phyloP scores from a whole-genome alignment of 768 basidiomycete genomes.

The Pisolithus tinctorius region DNA sequence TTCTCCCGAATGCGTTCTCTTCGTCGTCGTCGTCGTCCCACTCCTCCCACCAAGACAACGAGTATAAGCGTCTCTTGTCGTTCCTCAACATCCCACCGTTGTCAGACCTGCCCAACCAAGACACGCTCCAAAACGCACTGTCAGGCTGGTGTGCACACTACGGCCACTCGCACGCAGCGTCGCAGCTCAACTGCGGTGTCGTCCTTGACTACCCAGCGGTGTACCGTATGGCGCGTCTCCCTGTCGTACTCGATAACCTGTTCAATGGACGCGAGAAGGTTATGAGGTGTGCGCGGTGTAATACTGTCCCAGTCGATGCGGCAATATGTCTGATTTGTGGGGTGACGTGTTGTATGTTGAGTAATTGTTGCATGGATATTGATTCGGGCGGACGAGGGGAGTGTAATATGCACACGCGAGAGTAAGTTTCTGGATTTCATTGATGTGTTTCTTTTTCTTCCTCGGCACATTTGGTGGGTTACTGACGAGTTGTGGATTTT shows the following conservation, averaged over 20 bases:
- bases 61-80: slow-evolving; percentile 72
- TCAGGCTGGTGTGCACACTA: slow-evolving; percentile 90
- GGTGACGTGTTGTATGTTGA: slow-evolving; percentile 79
- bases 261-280: slow-evolving; percentile 70
- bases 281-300: slow-evolving; percentile 70
- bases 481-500: not conserved
- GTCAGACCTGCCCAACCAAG: slow-evolving; percentile 72
- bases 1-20: slow-evolving; percentile 59
- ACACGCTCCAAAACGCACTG: slow-evolving; percentile 82
- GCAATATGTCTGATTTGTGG: slow-evolving; percentile 94
- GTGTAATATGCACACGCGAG: slow-evolving; percentile 92
- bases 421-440: slow-evolving; percentile 49
- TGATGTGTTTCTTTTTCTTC: not conserved
- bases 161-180: slow-evolving; percentile 70
- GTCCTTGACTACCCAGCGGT: slow-evolving; percentile 74
- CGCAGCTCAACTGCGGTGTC: slow-evolving; percentile 74
- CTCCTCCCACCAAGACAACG: slow-evolving; percentile 42
- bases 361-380: slow-evolving; percentile 80
- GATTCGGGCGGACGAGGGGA: slow-evolving; percentile 63
- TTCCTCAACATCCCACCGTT: slow-evolving; percentile 77
- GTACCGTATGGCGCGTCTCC: slow-evolving; percentile 80
- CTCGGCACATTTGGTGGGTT: not conserved
- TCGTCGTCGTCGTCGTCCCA: slow-evolving; percentile 32
- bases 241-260: slow-evolving; percentile 74
- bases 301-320: slow-evolving; percentile 73